Conservation (phyloP, 257 asterid genomes). For the Ilex aquifolium region DNA sequence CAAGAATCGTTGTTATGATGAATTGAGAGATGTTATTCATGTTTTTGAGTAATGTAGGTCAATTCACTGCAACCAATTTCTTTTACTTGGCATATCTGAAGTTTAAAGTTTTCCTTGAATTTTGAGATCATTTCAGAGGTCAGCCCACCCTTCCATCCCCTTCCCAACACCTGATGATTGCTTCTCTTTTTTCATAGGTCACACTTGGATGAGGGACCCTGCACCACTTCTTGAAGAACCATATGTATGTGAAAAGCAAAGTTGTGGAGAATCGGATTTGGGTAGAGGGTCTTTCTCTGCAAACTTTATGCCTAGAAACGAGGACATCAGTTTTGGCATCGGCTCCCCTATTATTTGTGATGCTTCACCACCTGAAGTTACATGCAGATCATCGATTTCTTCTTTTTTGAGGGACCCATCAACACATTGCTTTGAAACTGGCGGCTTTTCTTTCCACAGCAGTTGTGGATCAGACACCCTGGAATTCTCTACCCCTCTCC, state of each 20-base stretch:
- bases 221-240: slow-evolving; percentile 13
- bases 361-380: slow-evolving; percentile 25
- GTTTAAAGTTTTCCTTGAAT: too few species aligned
- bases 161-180: not conserved
- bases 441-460: slow-evolving; percentile 54
- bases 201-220: slow-evolving; percentile 46
- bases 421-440: slow-evolving; percentile 24
- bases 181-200: slow-evolving; percentile 30
- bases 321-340: slow-evolving; percentile 58
- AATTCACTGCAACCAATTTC: not conserved
- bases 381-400: slow-evolving; percentile 54
- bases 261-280: slow-evolving; percentile 12
- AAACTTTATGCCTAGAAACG: slow-evolving; percentile 37
- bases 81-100: not conserved
- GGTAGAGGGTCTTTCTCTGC: slow-evolving; percentile 18
- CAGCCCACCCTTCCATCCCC: not conserved
- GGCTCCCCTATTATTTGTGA: slow-evolving; percentile 32
- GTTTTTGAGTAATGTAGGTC: too few species aligned
- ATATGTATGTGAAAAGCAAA: slow-evolving; percentile 15
- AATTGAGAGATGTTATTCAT: too few species aligned
- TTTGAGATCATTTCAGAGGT: not conserved
- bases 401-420: slow-evolving; percentile 29
- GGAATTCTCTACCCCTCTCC: slow-evolving; percentile 36
- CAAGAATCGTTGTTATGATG: too few species aligned
- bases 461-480: slow-evolving; percentile 28